Evolutionary conservation across 1,139 yeast species (phyloP), one percentile per base, ranked within the genome.

Genomic region (Hansenula anomala): DNA sequence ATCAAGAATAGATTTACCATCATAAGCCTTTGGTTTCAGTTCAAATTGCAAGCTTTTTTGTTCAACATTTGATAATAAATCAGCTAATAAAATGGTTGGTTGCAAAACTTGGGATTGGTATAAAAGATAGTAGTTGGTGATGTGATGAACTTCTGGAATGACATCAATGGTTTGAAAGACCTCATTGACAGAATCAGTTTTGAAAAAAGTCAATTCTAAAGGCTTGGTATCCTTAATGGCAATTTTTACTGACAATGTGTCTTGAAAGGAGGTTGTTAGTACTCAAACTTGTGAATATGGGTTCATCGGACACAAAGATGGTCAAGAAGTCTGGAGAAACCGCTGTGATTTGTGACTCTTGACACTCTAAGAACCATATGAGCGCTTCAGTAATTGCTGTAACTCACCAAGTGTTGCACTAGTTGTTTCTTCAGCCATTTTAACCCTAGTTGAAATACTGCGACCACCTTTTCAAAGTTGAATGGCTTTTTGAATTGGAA

Each of bases 111-210:
- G 42, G 15, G 67, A 73, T n/a, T 66, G 58, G 40, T 59, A 56
- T 37, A 51, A 56, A 24, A 86, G 64, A 8, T 71, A 63, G 55
- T 78, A 87, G 52, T 78, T 74, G 28, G 94, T 81, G 52, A 73
- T 70, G 42, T 77, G 80, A 50, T 73, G 71, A 32, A 81, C 72
- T 24, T 69, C 67, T 13, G 82, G 77, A 27, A 77, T 60, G 22
- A 77, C 65, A 24, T 72, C 64, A 40, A 87, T 63, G 19, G 82
- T 71, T 55, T 77, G 79, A 48, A 67, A 72, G 41, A 86, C 68
- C 44, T 82, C 88, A 37, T 71, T 65, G 42, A 84, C 55, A 23
- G 78, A 61, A 48, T 80, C 87, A 26, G 62, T 56, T 12, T 45
- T 46, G 14, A 64, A 53, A 27, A 66, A 57, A 33, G 67, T 66